Base-by-base conservation (phyloP, 164 flowering plant genomes). In the Litsea cubeba region DNA sequence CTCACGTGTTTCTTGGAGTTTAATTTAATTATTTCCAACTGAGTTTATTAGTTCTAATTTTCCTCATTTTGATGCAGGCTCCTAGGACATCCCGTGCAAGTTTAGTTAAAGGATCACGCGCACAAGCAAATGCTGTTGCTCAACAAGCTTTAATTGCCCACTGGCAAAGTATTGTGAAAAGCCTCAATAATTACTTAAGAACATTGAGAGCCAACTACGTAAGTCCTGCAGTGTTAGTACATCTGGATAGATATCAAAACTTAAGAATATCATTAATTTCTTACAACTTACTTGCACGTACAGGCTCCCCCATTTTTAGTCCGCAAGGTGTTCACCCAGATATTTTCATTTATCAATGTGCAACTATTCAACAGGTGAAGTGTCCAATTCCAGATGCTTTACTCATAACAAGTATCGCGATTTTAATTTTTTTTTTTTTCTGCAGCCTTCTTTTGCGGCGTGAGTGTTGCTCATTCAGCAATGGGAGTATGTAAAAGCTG, bases 391-490 rank as follows among this genome's bases (percentile, higher is more conserved):
- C 12, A 54, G 60, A 54, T 54, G 60, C n/a, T 54, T 54, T 15
- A 15, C 60, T 14, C 1, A 12, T 26, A 32, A 25, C 10, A 49
- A 11, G 35, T 5, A 18, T 64, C 5, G 12, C 15, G 1, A 66
- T 60, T 30, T 58, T 20, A 20, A 28, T 28, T 30, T 30, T 3
- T 1, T 70, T 28, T 3, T 2, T 76, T 69, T 75, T 74, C 28
- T 84, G 73, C 86, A 96, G 99, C 82, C 97, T 96, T 76, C 97
- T 96, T 82, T 81, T 96, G 86, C 88, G 99, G 46, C 97, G 97
- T 65, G 98, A 96, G 83, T 96, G 99, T 77, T 96, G 99, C 83
- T 96, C 99, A 73, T 94, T 96, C 81, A 94, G 98, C 76, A 94
- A 94, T 76, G 99, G 99, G 99, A 96, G 81, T 96, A 84, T 80